phyloP scores from a whole-genome alignment of 2,329 filamentous ascomycete genomes.

The Trichoderma sp. region DNA sequence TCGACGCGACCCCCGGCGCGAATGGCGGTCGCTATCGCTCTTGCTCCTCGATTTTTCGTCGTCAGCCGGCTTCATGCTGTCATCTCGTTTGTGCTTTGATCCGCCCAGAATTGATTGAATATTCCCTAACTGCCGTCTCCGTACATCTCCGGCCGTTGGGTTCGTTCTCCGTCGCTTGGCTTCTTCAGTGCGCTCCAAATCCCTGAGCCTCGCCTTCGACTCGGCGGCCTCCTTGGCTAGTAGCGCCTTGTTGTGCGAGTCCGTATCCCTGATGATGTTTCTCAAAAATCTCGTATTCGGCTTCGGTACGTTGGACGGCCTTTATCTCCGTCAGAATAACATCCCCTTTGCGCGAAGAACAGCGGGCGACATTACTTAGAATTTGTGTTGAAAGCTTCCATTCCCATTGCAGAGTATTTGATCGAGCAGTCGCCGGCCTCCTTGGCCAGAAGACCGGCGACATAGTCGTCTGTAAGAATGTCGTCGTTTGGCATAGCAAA shows the following conservation, averaged over 20 bases:
- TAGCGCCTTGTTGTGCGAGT: slow-evolving; percentile 83
- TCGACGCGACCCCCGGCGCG: slow-evolving; percentile 16
- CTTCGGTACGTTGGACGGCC: slow-evolving; percentile 68
- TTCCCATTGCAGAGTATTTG: slow-evolving; percentile 71
- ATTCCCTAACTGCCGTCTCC: slow-evolving; percentile 57
- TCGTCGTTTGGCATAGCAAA: slow-evolving; percentile 44
- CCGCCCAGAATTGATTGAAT: slow-evolving; percentile 58
- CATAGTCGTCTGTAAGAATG: slow-evolving; percentile 70
- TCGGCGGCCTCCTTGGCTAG: slow-evolving; percentile 82
- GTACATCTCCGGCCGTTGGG: slow-evolving; percentile 49
- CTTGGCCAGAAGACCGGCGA: slow-evolving; percentile 73
- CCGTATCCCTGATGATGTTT: slow-evolving; percentile 83
- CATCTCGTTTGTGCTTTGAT: slow-evolving; percentile 27
- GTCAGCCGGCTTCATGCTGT: slow-evolving; percentile 25
- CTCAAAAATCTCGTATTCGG: slow-evolving; percentile 88
- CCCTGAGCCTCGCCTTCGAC: slow-evolving; percentile 65
- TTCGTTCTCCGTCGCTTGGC: slow-evolving; percentile 43
- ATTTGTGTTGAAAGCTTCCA: slow-evolving; percentile 58
- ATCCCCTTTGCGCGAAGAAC: neutral
- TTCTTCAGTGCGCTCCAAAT: slow-evolving; percentile 51
- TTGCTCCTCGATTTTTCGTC: slow-evolving; percentile 20
- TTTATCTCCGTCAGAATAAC: slow-evolving; percentile 41
- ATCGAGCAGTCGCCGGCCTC: slow-evolving; percentile 74
- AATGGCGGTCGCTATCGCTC: neutral
- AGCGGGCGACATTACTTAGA: slow-evolving; percentile 42